Evolutionary conservation across 495 filamentous ascomycete genomes (phyloP).

Genomic region (Penicillium cosmopolitanum): DNA sequence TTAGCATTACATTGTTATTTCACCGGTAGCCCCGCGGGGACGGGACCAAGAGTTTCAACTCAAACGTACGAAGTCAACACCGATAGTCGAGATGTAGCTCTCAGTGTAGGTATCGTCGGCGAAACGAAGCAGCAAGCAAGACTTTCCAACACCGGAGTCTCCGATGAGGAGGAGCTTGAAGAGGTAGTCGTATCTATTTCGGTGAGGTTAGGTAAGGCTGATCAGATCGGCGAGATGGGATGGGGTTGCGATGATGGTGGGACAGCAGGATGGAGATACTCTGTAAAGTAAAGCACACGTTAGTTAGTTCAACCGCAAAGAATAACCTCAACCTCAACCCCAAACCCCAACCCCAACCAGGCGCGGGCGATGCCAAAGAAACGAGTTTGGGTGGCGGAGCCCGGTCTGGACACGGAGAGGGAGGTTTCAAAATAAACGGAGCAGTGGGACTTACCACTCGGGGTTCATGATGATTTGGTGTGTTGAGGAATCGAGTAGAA

Average conservation of each 20-base stretch:
- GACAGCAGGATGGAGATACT: conserved; percentile 9
- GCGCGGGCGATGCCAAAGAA: conserved; percentile 2
- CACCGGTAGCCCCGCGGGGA: conserved; percentile 13
- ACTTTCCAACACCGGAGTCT: conserved; percentile 99
- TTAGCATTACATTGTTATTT: conserved; percentile 1
- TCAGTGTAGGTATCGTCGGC: conserved; percentile 99
- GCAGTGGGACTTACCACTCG: conserved; percentile 74
- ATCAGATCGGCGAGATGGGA: conserved; percentile 21
- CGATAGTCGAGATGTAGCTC: conserved; percentile 99
- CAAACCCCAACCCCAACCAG: not conserved
- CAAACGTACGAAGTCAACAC: conserved; percentile 91
- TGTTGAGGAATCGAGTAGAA: not conserved
- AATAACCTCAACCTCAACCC: no score
- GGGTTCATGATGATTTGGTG: conserved; percentile 72
- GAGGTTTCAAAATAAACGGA: conserved; percentile 10
- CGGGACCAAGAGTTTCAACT: conserved; percentile 8
- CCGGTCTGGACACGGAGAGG: conserved; percentile 24
- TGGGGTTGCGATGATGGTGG: conserved; percentile 7
- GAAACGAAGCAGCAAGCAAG: conserved; percentile 94
- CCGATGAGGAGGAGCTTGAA: conserved; percentile 99
- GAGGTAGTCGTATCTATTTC: conserved; percentile 95
- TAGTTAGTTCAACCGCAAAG: conserved; percentile 7
- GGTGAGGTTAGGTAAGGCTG: conserved; percentile 32
- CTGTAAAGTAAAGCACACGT: conserved; percentile 24
- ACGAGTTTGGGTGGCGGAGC: conserved; percentile 9